Base-by-base conservation (phyloP, 345 rosid genomes). In the Isatis tinctoria region DNA sequence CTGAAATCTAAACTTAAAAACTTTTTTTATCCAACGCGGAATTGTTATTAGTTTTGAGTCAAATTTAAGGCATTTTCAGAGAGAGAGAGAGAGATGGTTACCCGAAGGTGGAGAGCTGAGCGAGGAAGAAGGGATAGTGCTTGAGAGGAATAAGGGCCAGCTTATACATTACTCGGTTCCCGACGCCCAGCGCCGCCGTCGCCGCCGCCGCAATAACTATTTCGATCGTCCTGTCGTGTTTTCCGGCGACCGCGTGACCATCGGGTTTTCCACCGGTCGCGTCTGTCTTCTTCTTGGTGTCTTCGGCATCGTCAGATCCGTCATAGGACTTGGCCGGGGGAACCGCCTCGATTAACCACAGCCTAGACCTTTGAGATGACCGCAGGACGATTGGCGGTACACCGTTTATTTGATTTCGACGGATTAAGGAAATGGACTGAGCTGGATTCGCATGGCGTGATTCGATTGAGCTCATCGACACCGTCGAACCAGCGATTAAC, bases 71-170 rank as follows among this genome's bases (percentile, higher is more conserved):
- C 65, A 60, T 8, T 60, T 13, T 3, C 7, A 30, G 14, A 48
- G 51, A 16, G 24, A 45, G 8, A 22, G 18, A 56, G 39, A 57
- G 18, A 56, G 39, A 58, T 53, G 37, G 10, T 43, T 85, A 92
- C 98, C 98, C 97, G 85, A 90, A 79, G 39, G 98, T 93, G 59
- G 98, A 91, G 72, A 93, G 87, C 86, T 93, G 98, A 12, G 98
- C 98, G 75, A 93, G 93, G 78, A 93, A 93, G 89, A 93, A 93
- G 14, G 98, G 98, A 75, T 87, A 87, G 24, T 83, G 89, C 80
- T 86, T 90, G 70, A 93, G 97, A 60, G 98, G 97, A 65, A 93
- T 83, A 60, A 93, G 80, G 9, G 98, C 98, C 37, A 93, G 82
- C 72, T 93, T 93, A 79, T 93, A 82, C 69, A 93, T 33, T 63